Base-by-base conservation (phyloP, 2,329 filamentous ascomycete genomes). In the Aspergillus sp. region DNA sequence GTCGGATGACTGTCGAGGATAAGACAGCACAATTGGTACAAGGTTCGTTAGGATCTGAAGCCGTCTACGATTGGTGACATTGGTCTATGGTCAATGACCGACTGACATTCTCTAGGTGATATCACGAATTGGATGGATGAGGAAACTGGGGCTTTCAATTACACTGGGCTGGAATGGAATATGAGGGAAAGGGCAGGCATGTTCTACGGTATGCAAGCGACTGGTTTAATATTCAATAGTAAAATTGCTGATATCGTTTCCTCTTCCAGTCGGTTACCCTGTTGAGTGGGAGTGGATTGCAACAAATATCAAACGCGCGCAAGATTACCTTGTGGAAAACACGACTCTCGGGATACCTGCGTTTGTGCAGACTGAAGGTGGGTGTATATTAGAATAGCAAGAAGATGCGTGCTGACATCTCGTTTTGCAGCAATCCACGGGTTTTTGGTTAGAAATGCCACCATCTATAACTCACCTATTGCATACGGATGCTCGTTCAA, bases 391-490 rank as follows among this genome's bases (percentile, higher is more conserved):
- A 17, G 3, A 24, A 15, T n/a, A 30, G 45, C n/a, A 9, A 19
- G 22, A n/a, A 5, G 22, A 9, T 3, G 9, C 5, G 17, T 12
- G 20, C 30, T 53, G 8, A 57, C 34, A 3, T 9, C 4, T 42
- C 13, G 12, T 17, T 49, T n/a, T 20, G 46, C 17, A 70, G 68
- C 68, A 39, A 88, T 91, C 45, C 89, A 91, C 66, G 89, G 88
- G 1, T 86, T 91, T 63, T 77, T 90, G 33, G 82, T 88, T 44
- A 82, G 83, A 9, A 91, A 91, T 69, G 88, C 87, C 3, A 91
- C 89, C 1, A 89, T 91, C 58, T 92, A 91, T 78, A 91, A 91
- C 73, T 89, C 86, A 1, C 89, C 89, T 0, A 90, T 91, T 64
- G 88, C 79, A 7, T 84, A 89, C 53, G 88, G 84, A 15, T 90